phyloP scores from a whole-genome alignment of 805 yeast genomes.

The Saccharomycopsis babjevae region DNA sequence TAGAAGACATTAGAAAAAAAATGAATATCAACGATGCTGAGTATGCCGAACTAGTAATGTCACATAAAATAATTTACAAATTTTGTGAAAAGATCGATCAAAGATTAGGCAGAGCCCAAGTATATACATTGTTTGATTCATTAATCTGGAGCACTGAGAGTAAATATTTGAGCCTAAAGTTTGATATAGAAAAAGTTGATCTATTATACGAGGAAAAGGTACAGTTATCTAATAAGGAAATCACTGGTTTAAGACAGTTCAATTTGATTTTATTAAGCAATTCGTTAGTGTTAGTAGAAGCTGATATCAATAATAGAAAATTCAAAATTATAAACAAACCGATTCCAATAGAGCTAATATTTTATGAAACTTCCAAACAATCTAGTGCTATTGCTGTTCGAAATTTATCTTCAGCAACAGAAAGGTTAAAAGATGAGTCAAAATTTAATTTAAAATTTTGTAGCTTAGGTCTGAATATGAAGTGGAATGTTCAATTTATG shows the following conservation, averaged over 20 bases:
- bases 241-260: conserved; percentile 1
- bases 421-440: not conserved
- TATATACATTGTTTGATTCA: conserved; percentile 5
- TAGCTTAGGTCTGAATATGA: not conserved
- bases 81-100: conserved; percentile 16
- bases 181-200: conserved; percentile 11
- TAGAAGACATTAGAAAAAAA: conserved; percentile 7
- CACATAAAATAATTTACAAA: conserved; percentile 4
- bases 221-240: not conserved
- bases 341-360: conserved; percentile 12
- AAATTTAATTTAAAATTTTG: not conserved
- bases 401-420: not conserved
- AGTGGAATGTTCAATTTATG: conserved; percentile 10
- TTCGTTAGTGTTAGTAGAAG: conserved; percentile 9
- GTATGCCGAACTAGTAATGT: not conserved
- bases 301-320: conserved; percentile 7
- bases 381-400: not conserved
- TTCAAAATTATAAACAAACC: conserved; percentile 13
- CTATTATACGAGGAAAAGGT: conserved; percentile 3
- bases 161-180: not conserved
- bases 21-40: conserved; percentile 6
- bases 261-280: conserved; percentile 13
- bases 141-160: conserved; percentile 10
- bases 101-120: conserved; percentile 15
- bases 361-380: conserved; percentile 6